A percentile compares a stretch with the other conserved stretches of the same genome.
These are phyloP conservation scores for Emericellopsis cladophorae DNA, from an alignment of 2,329 filamentous ascomycete species.

Conservation along the genomic window DNA sequence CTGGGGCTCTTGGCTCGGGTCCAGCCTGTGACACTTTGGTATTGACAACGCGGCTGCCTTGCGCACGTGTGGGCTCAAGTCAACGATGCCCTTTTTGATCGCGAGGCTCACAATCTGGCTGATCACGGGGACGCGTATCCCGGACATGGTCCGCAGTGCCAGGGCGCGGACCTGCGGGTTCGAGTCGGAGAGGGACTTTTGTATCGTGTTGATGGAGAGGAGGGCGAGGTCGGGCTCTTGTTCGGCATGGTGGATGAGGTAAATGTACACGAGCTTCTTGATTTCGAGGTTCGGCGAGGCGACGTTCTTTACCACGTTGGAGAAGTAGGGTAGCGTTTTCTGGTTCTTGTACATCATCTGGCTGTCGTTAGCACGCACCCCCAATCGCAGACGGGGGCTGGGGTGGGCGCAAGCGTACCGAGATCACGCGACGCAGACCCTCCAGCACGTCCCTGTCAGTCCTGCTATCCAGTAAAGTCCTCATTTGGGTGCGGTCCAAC, in stretches of 20 bases:
- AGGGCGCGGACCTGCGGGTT: conserved; percentile 86
- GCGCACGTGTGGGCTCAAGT: conserved; percentile 90
- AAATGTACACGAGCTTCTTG: conserved; percentile 98
- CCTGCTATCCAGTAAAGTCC: conserved; percentile 87
- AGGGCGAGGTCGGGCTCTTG: conserved; percentile 90
- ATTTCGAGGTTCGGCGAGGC: conserved; percentile 88
- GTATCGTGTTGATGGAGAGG: conserved; percentile 95
- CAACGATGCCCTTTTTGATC: conserved; percentile 84
- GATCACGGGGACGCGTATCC: conserved; percentile 93
- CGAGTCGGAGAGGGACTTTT: conserved; percentile 87
- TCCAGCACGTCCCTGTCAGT: conserved; percentile 89
- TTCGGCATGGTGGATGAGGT: conserved; percentile 92
- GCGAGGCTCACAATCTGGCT: conserved; percentile 93
- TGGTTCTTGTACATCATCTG: conserved; percentile 94
- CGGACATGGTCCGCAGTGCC: conserved; percentile 91
- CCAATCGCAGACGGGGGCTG: neutral
- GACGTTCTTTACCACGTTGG: conserved; percentile 96
- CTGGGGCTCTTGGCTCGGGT: conserved; percentile 75
- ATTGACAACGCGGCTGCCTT: conserved; percentile 89
- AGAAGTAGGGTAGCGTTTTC: conserved; percentile 85
- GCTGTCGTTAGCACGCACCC: neutral
- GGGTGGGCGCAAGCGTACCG: conserved; percentile 54
- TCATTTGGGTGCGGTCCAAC: conserved; percentile 72
- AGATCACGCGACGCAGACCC: conserved; percentile 76
- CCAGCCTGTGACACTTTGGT: conserved; percentile 87